Conservation (phyloP, 441 rosid species). For the Gossypium schwendimanii region DNA sequence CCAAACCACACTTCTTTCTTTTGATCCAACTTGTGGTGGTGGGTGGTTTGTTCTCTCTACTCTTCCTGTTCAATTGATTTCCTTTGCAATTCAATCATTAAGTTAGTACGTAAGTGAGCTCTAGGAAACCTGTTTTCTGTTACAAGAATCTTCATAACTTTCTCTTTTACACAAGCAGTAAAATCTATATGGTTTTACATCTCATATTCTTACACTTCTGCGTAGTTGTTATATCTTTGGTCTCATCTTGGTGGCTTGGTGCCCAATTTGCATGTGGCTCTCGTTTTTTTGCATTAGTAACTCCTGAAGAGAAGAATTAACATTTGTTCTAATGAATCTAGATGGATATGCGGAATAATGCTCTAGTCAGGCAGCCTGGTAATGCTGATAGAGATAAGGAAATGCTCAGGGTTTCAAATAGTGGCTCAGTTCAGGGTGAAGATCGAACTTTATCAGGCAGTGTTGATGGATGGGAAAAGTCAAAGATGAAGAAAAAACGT, state of each 20-base stretch:
- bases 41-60: not conserved
- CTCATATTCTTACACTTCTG: not conserved
- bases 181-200: not conserved
- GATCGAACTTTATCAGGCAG: constrained; percentile 69
- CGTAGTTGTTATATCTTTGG: not conserved
- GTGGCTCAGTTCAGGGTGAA: constrained; percentile 55
- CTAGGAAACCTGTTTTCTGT: not conserved
- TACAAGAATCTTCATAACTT: not conserved
- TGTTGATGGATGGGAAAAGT: constrained; percentile 93
- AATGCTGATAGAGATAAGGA: constrained; percentile 72
- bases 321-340: constrained; percentile 30
- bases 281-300: constrained; percentile 14
- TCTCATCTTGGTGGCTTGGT: constrained; percentile 3
- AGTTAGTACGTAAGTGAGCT: not conserved
- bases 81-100: not conserved
- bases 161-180: not conserved
- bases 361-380: constrained; percentile 58
- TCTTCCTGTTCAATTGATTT: not conserved
- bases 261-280: constrained; percentile 12
- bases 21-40: not conserved
- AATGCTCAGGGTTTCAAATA: constrained; percentile 47
- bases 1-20: not conserved
- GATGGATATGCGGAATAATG: constrained; percentile 69
- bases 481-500: constrained; percentile 93
- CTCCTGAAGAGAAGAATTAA: constrained; percentile 14